Evolutionary conservation across 2,329 filamentous ascomycete species (phyloP), one percentile per base, ranked within the genome.

Genomic region (Fusarium domesticum): DNA sequence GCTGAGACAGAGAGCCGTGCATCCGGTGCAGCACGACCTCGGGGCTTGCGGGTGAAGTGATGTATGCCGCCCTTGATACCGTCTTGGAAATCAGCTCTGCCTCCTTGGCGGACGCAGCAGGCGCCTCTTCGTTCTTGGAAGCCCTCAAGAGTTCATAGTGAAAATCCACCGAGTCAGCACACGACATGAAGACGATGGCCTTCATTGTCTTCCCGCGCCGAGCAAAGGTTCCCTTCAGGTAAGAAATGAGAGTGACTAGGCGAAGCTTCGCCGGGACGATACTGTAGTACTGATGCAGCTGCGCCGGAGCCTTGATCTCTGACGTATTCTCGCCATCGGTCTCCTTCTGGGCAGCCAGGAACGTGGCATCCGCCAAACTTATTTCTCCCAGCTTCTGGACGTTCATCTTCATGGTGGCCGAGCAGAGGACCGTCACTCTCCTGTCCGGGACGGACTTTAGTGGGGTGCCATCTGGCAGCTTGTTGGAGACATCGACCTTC

Each of bases 371-470:
- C 58, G 95, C 91, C 64, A 98, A 74, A 72, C 90, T 96, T 70
- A 97, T 95, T 62, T 96, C 90, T 33, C 92, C 91, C 6, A 98
- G 73, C 57, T 87, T 86, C 64, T 97, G 91, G 1, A 97, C 93
- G 58, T 92, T 93, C 83, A 95, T 91, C 71, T 96, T 96, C 84
- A 98, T 87, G 0, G 93, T 98, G 3, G 93, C 93, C 4, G 93
- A 98, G 66, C 93, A 98, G 3, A 98, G 78, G 4, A 98, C 78
- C 0, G 93, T 97, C 2, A 89, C 85, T 43, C 91, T 81, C 52
- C 90, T 80, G 41, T 81, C 81, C 0, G 89, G 85, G 6, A 96
- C 75, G 4, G 85, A 73, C 15, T 80, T 80, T 30, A 85, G 74
- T 2, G 71, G 67, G 4, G 77, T 70, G 5, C 77, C 75, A 39